phyloP scores from a whole-genome alignment of 192 early-diverging fungal genomes.

The Fimicolochytrium jonesii region DNA sequence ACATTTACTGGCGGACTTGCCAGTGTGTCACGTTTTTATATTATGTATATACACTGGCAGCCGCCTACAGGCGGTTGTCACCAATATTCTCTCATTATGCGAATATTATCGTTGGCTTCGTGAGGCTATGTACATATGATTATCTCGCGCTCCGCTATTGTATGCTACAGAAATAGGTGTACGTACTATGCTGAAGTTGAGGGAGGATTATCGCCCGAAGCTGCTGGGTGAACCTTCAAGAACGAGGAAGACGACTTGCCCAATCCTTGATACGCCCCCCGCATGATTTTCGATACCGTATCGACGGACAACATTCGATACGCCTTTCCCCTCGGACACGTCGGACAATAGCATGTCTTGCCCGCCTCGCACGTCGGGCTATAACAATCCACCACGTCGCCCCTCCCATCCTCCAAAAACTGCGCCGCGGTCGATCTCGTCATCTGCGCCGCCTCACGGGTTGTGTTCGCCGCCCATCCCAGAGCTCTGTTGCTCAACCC shows the following conservation, averaged over 20 bases:
- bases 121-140: no score
- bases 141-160: no score
- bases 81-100: no score
- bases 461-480: conserved; percentile 14
- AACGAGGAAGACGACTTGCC: background rate
- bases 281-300: conserved; percentile 25
- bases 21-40: no score
- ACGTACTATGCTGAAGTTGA: no score
- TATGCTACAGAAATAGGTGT: no score
- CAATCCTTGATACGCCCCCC: conserved; percentile 6
- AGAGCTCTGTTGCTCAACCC: background rate
- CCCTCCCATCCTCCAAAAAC: conserved; percentile 39
- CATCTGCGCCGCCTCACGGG: conserved; percentile 2
- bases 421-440: conserved; percentile 27
- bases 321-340: conserved; percentile 38
- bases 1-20: no score
- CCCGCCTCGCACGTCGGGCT: conserved; percentile 40
- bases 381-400: conserved; percentile 40
- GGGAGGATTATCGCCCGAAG: no score
- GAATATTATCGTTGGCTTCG: no score
- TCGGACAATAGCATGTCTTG: conserved; percentile 41
- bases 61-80: no score
- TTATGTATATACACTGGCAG: no score
- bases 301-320: conserved; percentile 25
- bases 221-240: no score